Conservation (phyloP, 495 filamentous ascomycete genomes). For the Echria macrotheca region DNA sequence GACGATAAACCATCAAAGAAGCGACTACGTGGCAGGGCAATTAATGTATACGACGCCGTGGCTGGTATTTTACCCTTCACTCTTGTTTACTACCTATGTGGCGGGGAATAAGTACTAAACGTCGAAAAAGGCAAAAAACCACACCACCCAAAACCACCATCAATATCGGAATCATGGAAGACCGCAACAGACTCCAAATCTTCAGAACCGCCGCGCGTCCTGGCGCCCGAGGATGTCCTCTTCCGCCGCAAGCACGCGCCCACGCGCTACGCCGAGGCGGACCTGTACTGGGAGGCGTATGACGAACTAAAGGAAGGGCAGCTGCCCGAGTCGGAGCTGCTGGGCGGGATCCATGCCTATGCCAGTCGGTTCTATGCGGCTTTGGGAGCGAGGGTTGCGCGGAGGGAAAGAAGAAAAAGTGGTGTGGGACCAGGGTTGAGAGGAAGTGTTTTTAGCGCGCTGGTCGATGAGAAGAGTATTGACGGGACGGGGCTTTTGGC, state of each 20-base stretch:
- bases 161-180: not conserved
- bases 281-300: constrained; percentile 62
- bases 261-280: constrained; percentile 59
- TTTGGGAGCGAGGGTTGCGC: constrained; percentile 21
- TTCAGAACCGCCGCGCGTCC: constrained; percentile 18
- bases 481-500: constrained; percentile 82
- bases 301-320: constrained; percentile 39
- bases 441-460: too few species aligned
- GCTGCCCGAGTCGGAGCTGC: constrained; percentile 66
- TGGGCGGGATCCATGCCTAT: constrained; percentile 74
- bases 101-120: too few species aligned
- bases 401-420: too few species aligned
- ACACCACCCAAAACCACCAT: not conserved
- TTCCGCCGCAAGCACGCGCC: constrained; percentile 60
- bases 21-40: too few species aligned
- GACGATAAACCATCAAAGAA: too few species aligned
- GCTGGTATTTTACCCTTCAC: constrained; percentile 62
- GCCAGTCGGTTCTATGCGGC: constrained; percentile 63
- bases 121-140: too few species aligned
- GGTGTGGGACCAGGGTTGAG: too few species aligned
- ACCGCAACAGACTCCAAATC: constrained; percentile 11
- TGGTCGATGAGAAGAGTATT: constrained; percentile 58
- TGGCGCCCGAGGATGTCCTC: constrained; percentile 70
- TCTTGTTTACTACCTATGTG: too few species aligned
- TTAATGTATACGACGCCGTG: constrained; percentile 78